phyloP scores from a whole-genome alignment of 2,329 filamentous ascomycete species.

The Parastagonospora nodorum region DNA sequence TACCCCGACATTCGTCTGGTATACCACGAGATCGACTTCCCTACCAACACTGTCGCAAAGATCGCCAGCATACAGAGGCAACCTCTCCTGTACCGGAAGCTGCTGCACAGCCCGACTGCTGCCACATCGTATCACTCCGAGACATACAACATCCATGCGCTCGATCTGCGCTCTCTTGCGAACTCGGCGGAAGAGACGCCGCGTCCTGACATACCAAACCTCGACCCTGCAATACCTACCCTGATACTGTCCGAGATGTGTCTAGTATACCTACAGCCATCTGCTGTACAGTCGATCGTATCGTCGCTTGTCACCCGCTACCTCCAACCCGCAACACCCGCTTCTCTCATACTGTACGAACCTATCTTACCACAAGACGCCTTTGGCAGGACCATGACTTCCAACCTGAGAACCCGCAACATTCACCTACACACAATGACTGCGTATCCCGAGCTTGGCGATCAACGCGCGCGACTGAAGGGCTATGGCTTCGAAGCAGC shows the following conservation, averaged over 20 bases:
- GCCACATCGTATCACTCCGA: constrained; percentile 53
- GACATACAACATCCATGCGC: constrained; percentile 59
- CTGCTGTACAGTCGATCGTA: constrained; percentile 68
- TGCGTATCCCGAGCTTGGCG: constrained; percentile 68
- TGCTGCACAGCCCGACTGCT: constrained; percentile 20
- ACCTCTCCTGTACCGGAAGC: constrained; percentile 34
- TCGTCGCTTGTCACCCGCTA: constrained; percentile 44
- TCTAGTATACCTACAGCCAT: constrained; percentile 79
- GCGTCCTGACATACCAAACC: constrained; percentile 47
- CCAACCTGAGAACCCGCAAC: constrained; percentile 80
- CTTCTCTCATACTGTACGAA: constrained; percentile 81
- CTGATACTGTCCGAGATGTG: constrained; percentile 94
- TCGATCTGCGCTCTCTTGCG: constrained; percentile 71
- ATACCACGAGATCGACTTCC: constrained; percentile 95
- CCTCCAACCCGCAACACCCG: constrained; percentile 51
- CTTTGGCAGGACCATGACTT: constrained; percentile 90
- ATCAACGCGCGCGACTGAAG: constrained; percentile 71
- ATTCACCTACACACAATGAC: constrained; percentile 85
- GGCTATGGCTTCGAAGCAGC: constrained; percentile 68
- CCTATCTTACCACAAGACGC: constrained; percentile 82
- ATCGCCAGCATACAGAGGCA: constrained; percentile 50
- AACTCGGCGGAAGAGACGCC: constrained; percentile 17
- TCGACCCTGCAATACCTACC: constrained; percentile 69
- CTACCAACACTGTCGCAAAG: constrained; percentile 72
- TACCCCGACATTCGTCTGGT: constrained; percentile 56